These are phyloP conservation scores for Cyclotella kingstonii DNA, from an alignment of 108 stramenopile species.

Conservation along the genomic window DNA sequence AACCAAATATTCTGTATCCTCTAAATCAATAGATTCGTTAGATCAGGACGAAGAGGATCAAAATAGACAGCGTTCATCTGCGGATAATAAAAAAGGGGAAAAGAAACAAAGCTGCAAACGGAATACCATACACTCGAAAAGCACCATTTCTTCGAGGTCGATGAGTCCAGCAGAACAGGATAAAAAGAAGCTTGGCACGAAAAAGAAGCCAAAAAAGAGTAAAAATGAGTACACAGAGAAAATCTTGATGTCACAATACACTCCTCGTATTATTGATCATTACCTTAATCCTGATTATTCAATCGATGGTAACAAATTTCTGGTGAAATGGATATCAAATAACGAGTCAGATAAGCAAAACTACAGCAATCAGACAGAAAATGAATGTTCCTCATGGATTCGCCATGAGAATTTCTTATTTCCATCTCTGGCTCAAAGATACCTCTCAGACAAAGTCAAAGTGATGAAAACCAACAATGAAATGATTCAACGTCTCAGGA, in stretches of 20 bases:
- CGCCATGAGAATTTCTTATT: constrained; percentile 24
- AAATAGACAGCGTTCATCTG: too few species aligned
- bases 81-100: too few species aligned
- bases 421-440: constrained; percentile 10
- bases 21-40: too few species aligned
- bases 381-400: constrained; percentile 16
- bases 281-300: too few species aligned
- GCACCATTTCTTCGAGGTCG: too few species aligned
- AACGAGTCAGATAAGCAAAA: background rate
- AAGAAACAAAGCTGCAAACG: too few species aligned
- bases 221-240: constrained; percentile 5
- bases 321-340: constrained; percentile 17
- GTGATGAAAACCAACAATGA: background rate
- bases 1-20: too few species aligned
- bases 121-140: background rate
- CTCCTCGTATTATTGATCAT: constrained; percentile 30
- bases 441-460: background rate
- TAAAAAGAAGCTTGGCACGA: background rate
- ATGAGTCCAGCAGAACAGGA: background rate
- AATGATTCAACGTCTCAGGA: background rate
- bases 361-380: background rate
- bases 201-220: background rate
- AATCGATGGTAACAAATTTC: constrained; percentile 3
- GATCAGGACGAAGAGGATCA: too few species aligned
- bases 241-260: constrained; percentile 15